Base-by-base conservation (phyloP, 2,329 filamentous ascomycete species). In the Phialophora tarda region DNA sequence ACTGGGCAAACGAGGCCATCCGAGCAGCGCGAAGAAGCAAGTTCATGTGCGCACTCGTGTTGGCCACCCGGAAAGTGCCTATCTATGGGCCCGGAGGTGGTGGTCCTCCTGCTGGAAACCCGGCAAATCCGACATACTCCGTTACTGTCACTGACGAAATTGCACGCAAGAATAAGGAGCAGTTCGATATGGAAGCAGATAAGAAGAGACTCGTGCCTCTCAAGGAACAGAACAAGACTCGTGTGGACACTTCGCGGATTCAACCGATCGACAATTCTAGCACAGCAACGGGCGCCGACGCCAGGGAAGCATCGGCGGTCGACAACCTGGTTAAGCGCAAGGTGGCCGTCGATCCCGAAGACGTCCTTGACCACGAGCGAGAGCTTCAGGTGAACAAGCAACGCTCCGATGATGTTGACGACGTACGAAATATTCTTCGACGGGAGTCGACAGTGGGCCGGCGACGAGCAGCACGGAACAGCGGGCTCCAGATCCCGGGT, bases 31-130 rank as follows among this genome's bases (percentile, higher is more conserved):
- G 93, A 60, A 89, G 94, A 67, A 96, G 91, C 77, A 98, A 97
- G 79, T 98, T 99, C 81, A 96, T 98, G 88, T 97, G 93, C 75
- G 95, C 95, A 0, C 83, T 99, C 65, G 89, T 95, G 4, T 79
- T 93, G 8, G 93, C 94, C 3, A 82, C 97, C 65, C 91, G 92
- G 79, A 93, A 90, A 80, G 85, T 99, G 21, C 94, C 93, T 10
- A 94, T 99, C 75, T 86, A 92, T 73, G 88, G 83, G 23, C 94
- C 94, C 63, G 93, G 90, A 48, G 93, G 90, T 66, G 91, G 89
- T 63, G 81, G 80, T 68, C 82, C 85, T 65, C 86, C 85, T 48
- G 85, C 91, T 5, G 87, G 84, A 34, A 84, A 83, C 68, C 78
- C 79, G 34, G 82, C 81, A n/a, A 95, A 96, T 78, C 93, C 93